A percentile compares a stretch with the other conserved stretches of the same genome.
Conservation (phyloP, 352 stramenopile species). For the Phytophthora capsici region DNA sequence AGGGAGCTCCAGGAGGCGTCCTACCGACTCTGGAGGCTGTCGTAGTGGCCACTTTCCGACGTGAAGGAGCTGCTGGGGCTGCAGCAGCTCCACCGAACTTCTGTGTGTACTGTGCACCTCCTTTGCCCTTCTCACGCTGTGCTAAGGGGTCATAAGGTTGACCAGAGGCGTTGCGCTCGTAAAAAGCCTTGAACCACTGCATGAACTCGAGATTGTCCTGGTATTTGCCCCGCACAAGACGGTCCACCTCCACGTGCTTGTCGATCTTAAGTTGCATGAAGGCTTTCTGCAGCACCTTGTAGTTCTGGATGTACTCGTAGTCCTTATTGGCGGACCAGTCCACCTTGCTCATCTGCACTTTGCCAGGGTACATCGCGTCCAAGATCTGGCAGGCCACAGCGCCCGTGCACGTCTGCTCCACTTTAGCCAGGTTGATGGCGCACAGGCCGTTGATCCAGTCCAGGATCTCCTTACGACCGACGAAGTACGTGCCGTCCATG, state of each 20-base stretch:
- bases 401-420: slow-evolving; percentile 97
- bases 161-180: slow-evolving; percentile 86
- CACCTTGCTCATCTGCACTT: slow-evolving; percentile 97
- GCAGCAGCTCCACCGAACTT: slow-evolving; percentile 59
- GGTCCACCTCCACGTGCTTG: slow-evolving; percentile 97
- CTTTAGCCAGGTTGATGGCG: slow-evolving; percentile 94
- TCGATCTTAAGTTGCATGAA: slow-evolving; percentile 97
- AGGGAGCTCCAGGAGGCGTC: slow-evolving; percentile 58
- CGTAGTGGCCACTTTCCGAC: slow-evolving; percentile 48
- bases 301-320: slow-evolving; percentile 99
- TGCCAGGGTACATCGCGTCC: slow-evolving; percentile 94
- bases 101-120: slow-evolving; percentile 80
- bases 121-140: slow-evolving; percentile 95
- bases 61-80: slow-evolving; percentile 35
- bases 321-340: slow-evolving; percentile 98
- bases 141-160: slow-evolving; percentile 94
- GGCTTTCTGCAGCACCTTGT: slow-evolving; percentile 98
- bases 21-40: slow-evolving; percentile 40
- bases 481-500: slow-evolving; percentile 98
- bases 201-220: slow-evolving; percentile 99
- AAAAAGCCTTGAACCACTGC: slow-evolving; percentile 97
- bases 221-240: slow-evolving; percentile 98
- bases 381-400: slow-evolving; percentile 98
- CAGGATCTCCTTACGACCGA: slow-evolving; percentile 97
- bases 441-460: slow-evolving; percentile 99